phyloP scores from a whole-genome alignment of 75 land plant genomes.

The Picea sitchensis region DNA sequence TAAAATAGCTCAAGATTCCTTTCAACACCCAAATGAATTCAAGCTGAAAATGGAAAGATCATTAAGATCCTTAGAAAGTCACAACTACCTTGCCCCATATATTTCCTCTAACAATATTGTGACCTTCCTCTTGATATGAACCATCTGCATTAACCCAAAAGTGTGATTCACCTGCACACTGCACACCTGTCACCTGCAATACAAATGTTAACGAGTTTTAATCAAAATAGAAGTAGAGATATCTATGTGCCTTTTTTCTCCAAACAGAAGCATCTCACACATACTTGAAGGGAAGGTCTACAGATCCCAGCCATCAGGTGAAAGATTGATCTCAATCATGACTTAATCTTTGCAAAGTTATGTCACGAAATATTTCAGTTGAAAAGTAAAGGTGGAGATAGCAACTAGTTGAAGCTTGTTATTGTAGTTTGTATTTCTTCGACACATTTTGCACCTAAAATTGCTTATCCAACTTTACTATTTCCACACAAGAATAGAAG shows the following conservation, averaged over 20 bases:
- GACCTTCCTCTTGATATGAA: constrained; percentile 89
- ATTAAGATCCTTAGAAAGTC: not conserved
- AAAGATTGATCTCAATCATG: not conserved
- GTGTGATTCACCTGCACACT: constrained; percentile 92
- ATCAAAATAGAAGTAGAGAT: not conserved
- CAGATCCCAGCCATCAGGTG: not conserved
- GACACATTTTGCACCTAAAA: not conserved
- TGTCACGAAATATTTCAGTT: not conserved
- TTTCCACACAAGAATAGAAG: not conserved
- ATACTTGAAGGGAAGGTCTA: not conserved
- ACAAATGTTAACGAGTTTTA: constrained; percentile 2
- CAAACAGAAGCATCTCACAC: not conserved
- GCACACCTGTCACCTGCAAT: constrained; percentile 87
- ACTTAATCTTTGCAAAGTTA: not conserved
- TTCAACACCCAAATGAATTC: no score
- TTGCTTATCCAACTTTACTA: not conserved
- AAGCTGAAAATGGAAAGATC: not conserved
- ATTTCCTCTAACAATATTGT: constrained; percentile 85
- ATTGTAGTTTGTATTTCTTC: not conserved
- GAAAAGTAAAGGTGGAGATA: not conserved
- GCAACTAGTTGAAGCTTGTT: constrained; percentile 1
- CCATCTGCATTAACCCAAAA: constrained; percentile 96
- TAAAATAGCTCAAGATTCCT: not conserved
- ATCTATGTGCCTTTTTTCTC: not conserved
- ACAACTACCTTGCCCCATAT: constrained; percentile 83